Evolutionary conservation across 2,329 filamentous ascomycete species (phyloP).

Genomic region (Penicillium sp.): DNA sequence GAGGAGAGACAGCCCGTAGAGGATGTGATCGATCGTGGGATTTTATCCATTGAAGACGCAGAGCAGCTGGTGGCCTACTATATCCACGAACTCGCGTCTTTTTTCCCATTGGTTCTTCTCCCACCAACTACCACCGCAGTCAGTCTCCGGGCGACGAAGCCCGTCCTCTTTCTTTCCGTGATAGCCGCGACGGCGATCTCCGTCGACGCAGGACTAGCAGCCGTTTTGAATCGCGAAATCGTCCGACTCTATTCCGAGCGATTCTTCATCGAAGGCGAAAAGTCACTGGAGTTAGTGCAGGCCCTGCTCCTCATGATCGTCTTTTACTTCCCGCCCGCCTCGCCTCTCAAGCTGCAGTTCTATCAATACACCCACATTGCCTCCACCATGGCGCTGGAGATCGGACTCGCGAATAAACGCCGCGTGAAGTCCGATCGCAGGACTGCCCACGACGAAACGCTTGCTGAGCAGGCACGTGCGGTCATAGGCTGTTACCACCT

Average conservation of each 20-base stretch:
- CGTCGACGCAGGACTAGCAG: slow-evolving; percentile 47
- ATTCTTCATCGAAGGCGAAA: slow-evolving; percentile 53
- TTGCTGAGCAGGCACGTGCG: slow-evolving; percentile 38
- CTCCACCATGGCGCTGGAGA: slow-evolving; percentile 53
- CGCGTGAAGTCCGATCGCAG: slow-evolving; percentile 26
- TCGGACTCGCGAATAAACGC: slow-evolving; percentile 39
- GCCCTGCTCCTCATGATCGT: slow-evolving; percentile 52
- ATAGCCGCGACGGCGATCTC: slow-evolving; percentile 67
- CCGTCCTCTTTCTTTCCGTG: slow-evolving; percentile 70
- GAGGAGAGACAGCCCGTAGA: slow-evolving; percentile 10
- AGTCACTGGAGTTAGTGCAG: slow-evolving; percentile 55
- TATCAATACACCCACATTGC: slow-evolving; percentile 57
- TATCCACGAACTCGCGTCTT: slow-evolving; percentile 31
- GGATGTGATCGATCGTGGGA: slow-evolving; percentile 36
- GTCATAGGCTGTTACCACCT: slow-evolving; percentile 38
- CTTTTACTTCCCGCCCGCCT: slow-evolving; percentile 54
- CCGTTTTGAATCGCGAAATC: slow-evolving; percentile 50
- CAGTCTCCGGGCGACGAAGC: slow-evolving; percentile 49
- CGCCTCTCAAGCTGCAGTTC: slow-evolving; percentile 51
- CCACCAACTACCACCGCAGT: slow-evolving; percentile 31
- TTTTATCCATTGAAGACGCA: slow-evolving; percentile 34
- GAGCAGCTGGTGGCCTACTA: slow-evolving; percentile 35
- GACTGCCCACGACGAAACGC: slow-evolving; percentile 27
- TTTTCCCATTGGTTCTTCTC: slow-evolving; percentile 35
- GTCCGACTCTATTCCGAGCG: slow-evolving; percentile 51